phyloP scores from a whole-genome alignment of 2,329 filamentous ascomycete species.

The Lecanicillium sp. region DNA sequence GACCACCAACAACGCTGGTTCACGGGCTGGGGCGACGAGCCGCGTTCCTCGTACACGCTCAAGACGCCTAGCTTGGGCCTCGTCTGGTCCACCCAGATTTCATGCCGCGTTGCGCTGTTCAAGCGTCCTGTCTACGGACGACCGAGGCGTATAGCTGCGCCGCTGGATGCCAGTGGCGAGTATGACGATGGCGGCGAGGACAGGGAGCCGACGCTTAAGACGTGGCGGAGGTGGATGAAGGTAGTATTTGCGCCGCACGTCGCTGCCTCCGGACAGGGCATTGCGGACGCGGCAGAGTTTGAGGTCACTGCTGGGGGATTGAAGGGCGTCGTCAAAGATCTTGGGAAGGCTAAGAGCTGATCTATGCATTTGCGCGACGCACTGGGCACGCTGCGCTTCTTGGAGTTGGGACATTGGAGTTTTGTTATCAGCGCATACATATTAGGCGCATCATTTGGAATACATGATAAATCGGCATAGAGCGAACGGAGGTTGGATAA shows the following conservation, averaged over 20 bases:
- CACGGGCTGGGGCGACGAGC: conserved; percentile 84
- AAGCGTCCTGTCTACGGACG: conserved; percentile 56
- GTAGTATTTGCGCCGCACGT: conserved; percentile 84
- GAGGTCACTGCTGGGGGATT: conserved; percentile 66
- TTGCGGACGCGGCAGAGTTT: conserved; percentile 58
- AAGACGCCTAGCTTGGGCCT: conserved; percentile 86
- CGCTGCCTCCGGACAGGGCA: conserved; percentile 41
- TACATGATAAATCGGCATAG: background rate
- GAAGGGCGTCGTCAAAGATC: conserved; percentile 22
- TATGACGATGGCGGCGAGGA: conserved; percentile 38
- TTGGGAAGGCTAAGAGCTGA: conserved; percentile 2
- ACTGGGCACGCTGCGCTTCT: background rate
- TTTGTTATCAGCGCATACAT: background rate
- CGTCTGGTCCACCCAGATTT: conserved; percentile 86
- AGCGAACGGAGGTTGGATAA: background rate
- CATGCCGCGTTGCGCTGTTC: conserved; percentile 73
- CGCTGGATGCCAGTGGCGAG: conserved; percentile 30
- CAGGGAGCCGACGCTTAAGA: conserved; percentile 41
- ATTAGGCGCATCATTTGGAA: background rate
- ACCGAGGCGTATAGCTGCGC: conserved; percentile 29
- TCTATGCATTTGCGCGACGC: too few species aligned
- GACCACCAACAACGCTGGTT: conserved; percentile 94
- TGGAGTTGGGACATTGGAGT: background rate
- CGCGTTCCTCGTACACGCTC: conserved; percentile 38
- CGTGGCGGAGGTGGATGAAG: conserved; percentile 74